phyloP scores from a whole-genome alignment of 345 rosid species.

The Laguncularia racemosa region DNA sequence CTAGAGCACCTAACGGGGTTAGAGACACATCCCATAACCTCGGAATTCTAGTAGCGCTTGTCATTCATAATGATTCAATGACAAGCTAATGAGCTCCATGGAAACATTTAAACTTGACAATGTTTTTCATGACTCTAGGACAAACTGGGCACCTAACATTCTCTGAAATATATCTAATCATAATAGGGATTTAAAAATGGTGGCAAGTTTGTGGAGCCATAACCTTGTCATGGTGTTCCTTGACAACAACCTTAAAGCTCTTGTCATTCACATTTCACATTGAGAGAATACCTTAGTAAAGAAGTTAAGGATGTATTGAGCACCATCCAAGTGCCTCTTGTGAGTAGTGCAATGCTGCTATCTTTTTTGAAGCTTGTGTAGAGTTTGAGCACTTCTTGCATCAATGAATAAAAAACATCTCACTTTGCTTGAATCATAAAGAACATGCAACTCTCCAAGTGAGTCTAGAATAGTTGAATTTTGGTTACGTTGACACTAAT shows the following conservation, averaged over 20 bases:
- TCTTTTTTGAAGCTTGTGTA: conserved; percentile 10
- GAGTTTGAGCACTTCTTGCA: conserved; percentile 13
- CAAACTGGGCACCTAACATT: conserved; percentile 9
- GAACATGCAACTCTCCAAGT: conserved; percentile 14
- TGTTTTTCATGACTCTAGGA: conserved; percentile 8
- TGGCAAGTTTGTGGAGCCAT: conserved; percentile 5
- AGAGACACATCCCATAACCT: too few relatives aligned
- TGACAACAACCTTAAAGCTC: conserved; percentile 1
- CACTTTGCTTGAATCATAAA: conserved; percentile 9
- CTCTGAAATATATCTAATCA: conserved; percentile 3
- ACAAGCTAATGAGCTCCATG: conserved; percentile 7
- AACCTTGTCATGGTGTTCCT: conserved; percentile 12
- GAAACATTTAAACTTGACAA: conserved; percentile 9
- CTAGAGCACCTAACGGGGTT: too few relatives aligned
- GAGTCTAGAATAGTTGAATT: conserved; percentile 4
- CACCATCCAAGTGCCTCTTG: conserved; percentile 10
- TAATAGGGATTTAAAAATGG: conserved; percentile 11
- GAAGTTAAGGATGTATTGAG: conserved; percentile 7
- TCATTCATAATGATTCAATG: too few relatives aligned
- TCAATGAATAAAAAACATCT: conserved; percentile 5
- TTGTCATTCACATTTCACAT: conserved; percentile 5
- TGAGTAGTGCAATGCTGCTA: conserved; percentile 5
- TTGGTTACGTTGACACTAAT: conserved; percentile 1
- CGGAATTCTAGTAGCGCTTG: too few relatives aligned
- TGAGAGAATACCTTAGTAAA: conserved; percentile 1